Conservation (phyloP, 2,329 filamentous ascomycete genomes). For the Corinectria fuckeliana region DNA sequence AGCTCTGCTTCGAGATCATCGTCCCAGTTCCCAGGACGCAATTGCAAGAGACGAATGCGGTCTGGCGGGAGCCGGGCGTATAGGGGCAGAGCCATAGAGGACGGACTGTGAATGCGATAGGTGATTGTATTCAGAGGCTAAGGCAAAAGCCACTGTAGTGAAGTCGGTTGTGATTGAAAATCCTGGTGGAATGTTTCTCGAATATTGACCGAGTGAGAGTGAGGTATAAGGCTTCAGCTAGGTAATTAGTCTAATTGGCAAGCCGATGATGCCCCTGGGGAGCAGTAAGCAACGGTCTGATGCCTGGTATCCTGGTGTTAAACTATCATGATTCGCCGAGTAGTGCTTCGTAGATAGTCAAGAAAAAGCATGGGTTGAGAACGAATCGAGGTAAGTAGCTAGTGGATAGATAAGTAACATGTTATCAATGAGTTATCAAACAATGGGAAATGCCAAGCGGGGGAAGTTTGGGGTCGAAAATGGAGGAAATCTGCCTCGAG, state of each 20-base stretch:
- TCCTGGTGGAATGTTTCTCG: too few species aligned
- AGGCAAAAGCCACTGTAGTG: too few species aligned
- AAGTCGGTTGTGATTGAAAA: too few species aligned
- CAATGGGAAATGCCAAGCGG: too few species aligned
- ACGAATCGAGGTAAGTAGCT: too few species aligned
- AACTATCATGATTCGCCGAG: background rate
- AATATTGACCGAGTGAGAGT: too few species aligned
- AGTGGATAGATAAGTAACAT: too few species aligned
- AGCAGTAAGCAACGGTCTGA: conserved; percentile 6
- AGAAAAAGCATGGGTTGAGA: too few species aligned
- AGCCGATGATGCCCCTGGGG: too few species aligned
- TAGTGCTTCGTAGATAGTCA: background rate
- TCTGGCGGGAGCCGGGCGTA: conserved; percentile 15
- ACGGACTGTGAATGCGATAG: background rate
- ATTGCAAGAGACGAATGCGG: conserved; percentile 22
- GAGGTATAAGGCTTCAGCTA: background rate
- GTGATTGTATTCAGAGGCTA: background rate
- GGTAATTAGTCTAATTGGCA: background rate
- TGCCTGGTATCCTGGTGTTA: background rate
- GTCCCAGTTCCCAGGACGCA: conserved; percentile 24
- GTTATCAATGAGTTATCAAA: too few species aligned
- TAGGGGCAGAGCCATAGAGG: conserved; percentile 4
- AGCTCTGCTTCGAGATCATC: conserved; percentile 20
- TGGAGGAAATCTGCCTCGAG: too few species aligned
- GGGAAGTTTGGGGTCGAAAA: too few species aligned